Base-by-base conservation (phyloP, 352 stramenopile species). In the Pythium monospermum region DNA sequence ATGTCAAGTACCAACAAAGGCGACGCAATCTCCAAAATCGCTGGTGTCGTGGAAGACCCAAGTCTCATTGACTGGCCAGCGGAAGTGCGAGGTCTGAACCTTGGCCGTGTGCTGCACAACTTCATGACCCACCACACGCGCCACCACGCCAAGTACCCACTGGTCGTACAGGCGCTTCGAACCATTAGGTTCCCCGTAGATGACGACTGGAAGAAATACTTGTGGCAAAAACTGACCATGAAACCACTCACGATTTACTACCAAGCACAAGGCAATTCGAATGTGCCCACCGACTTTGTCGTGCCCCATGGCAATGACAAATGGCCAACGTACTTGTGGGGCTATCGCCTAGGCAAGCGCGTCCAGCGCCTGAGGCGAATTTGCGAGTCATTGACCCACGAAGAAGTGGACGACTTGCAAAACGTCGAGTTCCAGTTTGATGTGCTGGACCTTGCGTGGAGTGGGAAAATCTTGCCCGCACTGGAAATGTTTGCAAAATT, bases 211-310 rank as follows among this genome's bases (percentile, higher is more conserved):
- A 49, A 50, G 39, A 4, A 21, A 13, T 57, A 57, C 22, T 5
- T 56, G 27, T 65, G 57, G 57, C 18, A 50, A 18, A 36, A 52
- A 19, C 31, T 57, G 36, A 30, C 38, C 10, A n/a, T 65, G 16
- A 36, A 22, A 21, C 22, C 45, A 23, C 56, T 84, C 7, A 31
- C 67, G 30, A 60, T 50, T 19, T 84, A 67, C 33, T 22, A 64
- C 32, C 40, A 38, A 6, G 23, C 69, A 21, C 32, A 84, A 25
- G 63, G 69, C 31, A 51, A 81, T 22, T 44, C 68, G 15, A 32
- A 73, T 16, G 49, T 81, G 19, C 68, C 67, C 8, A 36, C 49
- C 1, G 57, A 67, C 19, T 84, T 84, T 50, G 36, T 64, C 1
- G 65, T 83, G 16, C 65, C 69, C 4, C 49, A 51, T 5, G 56